Percentiles rank a stretch among this genome's conserved stretches.
These are phyloP conservation scores for Cytospora schulzeri DNA, from an alignment of 2,329 filamentous ascomycete species.

Conservation along the genomic window DNA sequence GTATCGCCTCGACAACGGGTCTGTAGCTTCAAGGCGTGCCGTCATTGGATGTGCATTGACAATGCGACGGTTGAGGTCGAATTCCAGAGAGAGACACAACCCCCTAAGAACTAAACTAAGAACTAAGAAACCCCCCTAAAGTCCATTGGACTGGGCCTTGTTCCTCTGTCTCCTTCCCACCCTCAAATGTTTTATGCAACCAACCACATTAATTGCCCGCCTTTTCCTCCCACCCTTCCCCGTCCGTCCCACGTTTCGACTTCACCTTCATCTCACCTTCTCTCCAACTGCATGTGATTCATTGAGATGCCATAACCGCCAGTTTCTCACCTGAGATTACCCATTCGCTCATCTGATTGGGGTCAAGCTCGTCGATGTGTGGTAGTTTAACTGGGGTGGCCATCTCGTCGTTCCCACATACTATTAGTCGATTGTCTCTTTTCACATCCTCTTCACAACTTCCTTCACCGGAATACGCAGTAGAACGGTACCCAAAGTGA, in stretches of 20 bases:
- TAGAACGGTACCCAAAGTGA: conserved; percentile 20
- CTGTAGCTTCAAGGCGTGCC: neutral
- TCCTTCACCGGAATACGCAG: conserved; percentile 23
- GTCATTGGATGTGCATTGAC: neutral
- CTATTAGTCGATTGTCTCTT: conserved; percentile 8
- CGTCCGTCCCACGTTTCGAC: neutral
- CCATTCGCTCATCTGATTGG: conserved; percentile 16
- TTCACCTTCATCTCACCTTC: conserved; percentile 15
- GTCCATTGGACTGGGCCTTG: neutral
- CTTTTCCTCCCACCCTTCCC: conserved; percentile 9
- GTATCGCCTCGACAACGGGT: neutral
- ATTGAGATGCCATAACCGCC: conserved; percentile 23
- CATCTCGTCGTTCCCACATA: neutral
- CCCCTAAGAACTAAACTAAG: too few species aligned
- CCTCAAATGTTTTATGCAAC: neutral
- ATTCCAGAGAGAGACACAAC: neutral
- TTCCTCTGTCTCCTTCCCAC: neutral
- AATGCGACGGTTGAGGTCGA: neutral
- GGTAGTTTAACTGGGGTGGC: neutral
- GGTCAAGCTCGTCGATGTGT: conserved; percentile 17
- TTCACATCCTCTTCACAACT: conserved; percentile 7
- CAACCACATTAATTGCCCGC: neutral
- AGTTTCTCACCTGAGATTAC: conserved; percentile 23
- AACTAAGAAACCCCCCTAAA: neutral
- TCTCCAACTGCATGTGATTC: conserved; percentile 1